A percentile compares a stretch with the other conserved stretches of the same genome.
Evolutionary conservation across 2,329 filamentous ascomycete genomes (phyloP).

Genomic region (Penicillium sp.): DNA sequence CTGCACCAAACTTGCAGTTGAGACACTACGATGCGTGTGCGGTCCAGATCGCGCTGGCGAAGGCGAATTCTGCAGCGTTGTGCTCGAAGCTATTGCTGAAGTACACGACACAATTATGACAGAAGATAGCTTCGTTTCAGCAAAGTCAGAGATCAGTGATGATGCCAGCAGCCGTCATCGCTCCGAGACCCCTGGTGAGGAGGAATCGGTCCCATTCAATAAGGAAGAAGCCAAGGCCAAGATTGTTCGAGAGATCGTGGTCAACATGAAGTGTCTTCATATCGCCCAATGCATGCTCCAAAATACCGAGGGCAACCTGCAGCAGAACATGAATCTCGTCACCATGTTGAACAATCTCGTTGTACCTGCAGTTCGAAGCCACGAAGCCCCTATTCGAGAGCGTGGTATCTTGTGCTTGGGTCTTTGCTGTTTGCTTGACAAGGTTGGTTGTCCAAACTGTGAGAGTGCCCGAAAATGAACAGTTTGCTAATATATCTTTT

Average conservation of each 20-base stretch:
- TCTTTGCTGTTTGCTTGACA: conserved; percentile 85
- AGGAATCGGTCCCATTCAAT: conserved; percentile 58
- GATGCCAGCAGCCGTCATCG: conserved; percentile 54
- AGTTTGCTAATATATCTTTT: conserved; percentile 15
- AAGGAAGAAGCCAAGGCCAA: conserved; percentile 67
- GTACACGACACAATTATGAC: conserved; percentile 87
- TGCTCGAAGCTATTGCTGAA: conserved; percentile 92
- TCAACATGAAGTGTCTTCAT: conserved; percentile 97
- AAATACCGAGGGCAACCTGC: conserved; percentile 83
- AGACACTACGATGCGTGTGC: conserved; percentile 80
- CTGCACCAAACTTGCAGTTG: conserved; percentile 81
- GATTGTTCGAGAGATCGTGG: conserved; percentile 77
- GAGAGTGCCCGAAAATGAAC: not conserved
- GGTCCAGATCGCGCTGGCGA: conserved; percentile 55
- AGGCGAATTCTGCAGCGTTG: conserved; percentile 51
- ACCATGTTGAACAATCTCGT: conserved; percentile 98
- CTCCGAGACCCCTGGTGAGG: conserved; percentile 44
- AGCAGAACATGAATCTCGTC: conserved; percentile 86
- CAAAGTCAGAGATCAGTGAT: conserved; percentile 77
- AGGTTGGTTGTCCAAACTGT: conserved; percentile 47
- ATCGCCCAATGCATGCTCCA: conserved; percentile 97
- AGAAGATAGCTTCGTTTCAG: conserved; percentile 90
- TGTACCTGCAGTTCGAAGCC: conserved; percentile 88
- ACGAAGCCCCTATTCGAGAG: conserved; percentile 89
- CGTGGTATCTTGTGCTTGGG: conserved; percentile 86